Evolutionary conservation across 2,329 filamentous ascomycete species (phyloP), one percentile per base, ranked within the genome.

Genomic region (Seiridium cupressi): DNA sequence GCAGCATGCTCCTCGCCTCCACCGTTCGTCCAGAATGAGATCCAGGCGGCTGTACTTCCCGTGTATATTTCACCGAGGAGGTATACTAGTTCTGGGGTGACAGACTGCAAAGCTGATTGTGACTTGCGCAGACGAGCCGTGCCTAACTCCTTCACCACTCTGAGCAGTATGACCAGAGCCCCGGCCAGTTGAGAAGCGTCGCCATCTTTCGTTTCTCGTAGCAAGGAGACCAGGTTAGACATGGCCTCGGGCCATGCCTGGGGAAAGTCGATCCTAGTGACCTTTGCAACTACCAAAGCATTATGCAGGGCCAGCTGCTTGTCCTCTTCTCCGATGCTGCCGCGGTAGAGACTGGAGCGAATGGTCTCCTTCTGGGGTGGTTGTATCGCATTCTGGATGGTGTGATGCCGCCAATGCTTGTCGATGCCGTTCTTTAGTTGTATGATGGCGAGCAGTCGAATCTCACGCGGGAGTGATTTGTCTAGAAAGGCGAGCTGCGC

Each of bases 401-500:
- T 72, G 83, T 92, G 71, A n/a, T 77, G 66, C 11, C 95, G 85
- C 95, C 95, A 99, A 75, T 93, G 92, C 72, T 90, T 93, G 73
- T 98, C 94, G 74, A 98, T 93, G 59, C 93, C 95, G 74, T 98
- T 97, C 74, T 98, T 98, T 58, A 99, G 83, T 72, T 97, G 91
- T 66, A 98, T 97, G 60, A 98, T 87, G 58, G 94, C 91, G 9
- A 97, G 87, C 70, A 96, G 93, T 62, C 95, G 90, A 57, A 94
- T 85, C 69, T 96, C 89, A 60, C 86, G 77, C 1, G 92, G 90
- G 1, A 96, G 79, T 2, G 87, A 86, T 62, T 87, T 87, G 77
- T 97, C 91, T 64, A 97, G 83, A 72, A 93, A 97, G 42, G 92
- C 85, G 66, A 89, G 84, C 89, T 96, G 70, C 38, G 38, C 40